Conservation (phyloP, 2,329 filamentous ascomycete species). For the Emmonsiellopsis sp. region DNA sequence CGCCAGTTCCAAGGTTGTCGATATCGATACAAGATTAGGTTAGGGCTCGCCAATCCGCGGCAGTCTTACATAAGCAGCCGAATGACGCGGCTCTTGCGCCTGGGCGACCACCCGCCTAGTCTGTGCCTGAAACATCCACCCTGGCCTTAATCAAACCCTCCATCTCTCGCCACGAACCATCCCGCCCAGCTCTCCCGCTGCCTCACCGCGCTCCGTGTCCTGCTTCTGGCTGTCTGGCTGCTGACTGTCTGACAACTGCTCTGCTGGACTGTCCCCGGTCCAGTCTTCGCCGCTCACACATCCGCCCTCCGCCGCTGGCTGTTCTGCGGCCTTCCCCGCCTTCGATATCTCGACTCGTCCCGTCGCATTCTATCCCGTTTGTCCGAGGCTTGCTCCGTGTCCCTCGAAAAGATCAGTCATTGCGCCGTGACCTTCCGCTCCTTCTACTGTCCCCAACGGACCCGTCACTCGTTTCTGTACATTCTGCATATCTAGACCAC, state of each 20-base stretch:
- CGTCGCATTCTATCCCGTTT: too few species aligned
- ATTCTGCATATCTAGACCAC: background rate
- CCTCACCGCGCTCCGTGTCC: background rate
- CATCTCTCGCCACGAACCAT: background rate
- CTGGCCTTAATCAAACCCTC: constrained; percentile 3
- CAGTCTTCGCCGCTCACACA: too few species aligned
- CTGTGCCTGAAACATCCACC: constrained; percentile 6
- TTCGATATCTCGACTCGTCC: background rate
- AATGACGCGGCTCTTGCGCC: background rate
- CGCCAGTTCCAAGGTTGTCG: too few species aligned
- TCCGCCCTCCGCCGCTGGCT: background rate
- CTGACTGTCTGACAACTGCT: background rate
- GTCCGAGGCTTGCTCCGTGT: background rate
- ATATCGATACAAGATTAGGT: too few species aligned
- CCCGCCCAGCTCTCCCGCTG: background rate
- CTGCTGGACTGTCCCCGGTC: too few species aligned
- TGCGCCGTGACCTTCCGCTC: background rate
- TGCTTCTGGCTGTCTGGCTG: background rate
- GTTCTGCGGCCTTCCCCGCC: background rate
- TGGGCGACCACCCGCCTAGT: background rate
- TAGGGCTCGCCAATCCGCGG: too few species aligned
- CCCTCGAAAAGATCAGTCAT: too few species aligned
- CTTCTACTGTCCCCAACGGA: background rate
- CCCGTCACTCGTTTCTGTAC: background rate
- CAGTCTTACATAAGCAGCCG: too few species aligned